Evolutionary conservation across 805 yeast species (phyloP), one percentile per base, ranked within the genome.

Genomic region (Pichia eremophila): DNA sequence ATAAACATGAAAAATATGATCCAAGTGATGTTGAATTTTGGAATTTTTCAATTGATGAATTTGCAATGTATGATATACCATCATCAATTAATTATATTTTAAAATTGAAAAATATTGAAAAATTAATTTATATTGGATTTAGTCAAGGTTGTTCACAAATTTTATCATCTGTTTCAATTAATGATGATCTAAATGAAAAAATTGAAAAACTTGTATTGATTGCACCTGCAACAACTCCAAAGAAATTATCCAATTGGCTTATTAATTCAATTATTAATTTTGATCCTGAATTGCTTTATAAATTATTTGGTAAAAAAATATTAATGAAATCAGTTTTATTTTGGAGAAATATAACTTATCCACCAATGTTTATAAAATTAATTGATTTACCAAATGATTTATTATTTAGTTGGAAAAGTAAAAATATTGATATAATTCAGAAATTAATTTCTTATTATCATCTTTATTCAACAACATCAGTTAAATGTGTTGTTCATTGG

Each of bases 71-170:
- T 61, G 98, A 91, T 63, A 88, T 93, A 39, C 98, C 98, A 2
- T 78, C 84, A 58, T 74, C 86, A 8, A 78, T 93, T 32, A 82
- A 85, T 58, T 86, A 85, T 62, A 79, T 93, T 25, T 64, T 91
- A 47, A 61, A 70, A 2, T 62, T 66, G 31, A 79, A 89, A 2
- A 62, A 69, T 4, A 65, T 55, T 51, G 53, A 56, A 29, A 54
- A 64, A 17, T 66, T 90, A 36, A 75, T 79, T 1, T 91, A 89
- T 60, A 74, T 91, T 56, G 99, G 98, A 1, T 93, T 93, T 62
- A 81, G 91, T 32, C 99, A 91, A 63, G 99, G 99, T 14, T 83
- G 95, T 2, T 95, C 98, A 3, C 98, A 93, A 64, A 86, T 88
- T 41, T 84, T 91, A 64, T 96, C 96, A 1, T 75, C 95, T 14